These are phyloP conservation scores for Fusarium tjaetaba DNA, from an alignment of 2,329 filamentous ascomycete genomes.

Conservation along the genomic window DNA sequence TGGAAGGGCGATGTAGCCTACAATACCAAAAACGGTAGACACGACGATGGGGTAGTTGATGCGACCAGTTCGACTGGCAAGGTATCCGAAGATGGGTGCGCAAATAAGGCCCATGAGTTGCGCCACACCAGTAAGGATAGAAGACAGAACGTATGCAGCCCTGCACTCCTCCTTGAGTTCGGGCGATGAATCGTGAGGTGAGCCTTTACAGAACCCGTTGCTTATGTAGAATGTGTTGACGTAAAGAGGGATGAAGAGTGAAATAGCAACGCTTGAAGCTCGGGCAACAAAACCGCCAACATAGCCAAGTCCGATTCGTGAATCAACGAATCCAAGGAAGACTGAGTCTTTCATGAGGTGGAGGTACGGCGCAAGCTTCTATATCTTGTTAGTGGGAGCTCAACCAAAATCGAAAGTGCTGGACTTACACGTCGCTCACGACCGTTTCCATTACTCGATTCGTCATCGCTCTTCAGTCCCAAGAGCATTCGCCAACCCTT, in stretches of 20 bases:
- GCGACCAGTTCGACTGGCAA: slow-evolving; percentile 73
- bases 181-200: slow-evolving; percentile 69
- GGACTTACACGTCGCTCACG: slow-evolving; percentile 43
- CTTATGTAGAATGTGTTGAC: slow-evolving; percentile 90
- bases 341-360: slow-evolving; percentile 71
- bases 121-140: slow-evolving; percentile 87
- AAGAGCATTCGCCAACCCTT: slow-evolving; percentile 76
- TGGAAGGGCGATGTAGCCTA: slow-evolving; percentile 82
- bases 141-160: slow-evolving; percentile 86
- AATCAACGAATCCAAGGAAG: slow-evolving; percentile 76
- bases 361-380: slow-evolving; percentile 64
- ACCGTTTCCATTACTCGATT: slow-evolving; percentile 26
- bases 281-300: slow-evolving; percentile 94
- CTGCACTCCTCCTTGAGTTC: slow-evolving; percentile 88
- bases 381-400: slow-evolving; percentile 15
- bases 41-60: slow-evolving; percentile 80
- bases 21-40: slow-evolving; percentile 76
- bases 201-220: slow-evolving; percentile 79
- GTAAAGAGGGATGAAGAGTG: slow-evolving; percentile 91
- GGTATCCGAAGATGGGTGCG: slow-evolving; percentile 87
- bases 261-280: slow-evolving; percentile 94
- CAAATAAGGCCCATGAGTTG: slow-evolving; percentile 87
- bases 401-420: neutral
- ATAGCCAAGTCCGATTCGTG: slow-evolving; percentile 86
- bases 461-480: slow-evolving; percentile 48